Evolutionary conservation across 768 basidiomycete genomes (phyloP).

Genomic region (Naematelia encephala): DNA sequence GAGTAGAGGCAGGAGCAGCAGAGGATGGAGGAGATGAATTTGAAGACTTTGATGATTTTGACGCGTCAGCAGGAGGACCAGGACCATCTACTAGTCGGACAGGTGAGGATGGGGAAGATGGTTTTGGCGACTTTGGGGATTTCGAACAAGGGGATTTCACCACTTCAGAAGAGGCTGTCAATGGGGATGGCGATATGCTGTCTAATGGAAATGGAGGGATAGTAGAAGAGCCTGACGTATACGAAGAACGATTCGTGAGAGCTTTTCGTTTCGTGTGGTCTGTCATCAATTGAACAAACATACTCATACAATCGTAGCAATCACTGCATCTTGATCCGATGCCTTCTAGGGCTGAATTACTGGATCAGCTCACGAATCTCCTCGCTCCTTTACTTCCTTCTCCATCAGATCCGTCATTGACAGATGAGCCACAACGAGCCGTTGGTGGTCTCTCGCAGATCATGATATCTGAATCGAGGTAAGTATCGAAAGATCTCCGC

Average conservation of each 20-base stretch:
- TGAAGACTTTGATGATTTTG: constrained; percentile 61
- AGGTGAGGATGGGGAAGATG: constrained; percentile 41
- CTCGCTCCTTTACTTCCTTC: constrained; percentile 51
- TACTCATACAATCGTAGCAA: constrained; percentile 59
- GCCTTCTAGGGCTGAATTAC: constrained; percentile 60
- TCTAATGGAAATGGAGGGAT: too few species aligned
- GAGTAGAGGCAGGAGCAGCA: not conserved
- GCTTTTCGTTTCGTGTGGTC: not conserved
- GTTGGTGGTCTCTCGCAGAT: constrained; percentile 77
- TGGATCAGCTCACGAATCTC: constrained; percentile 63
- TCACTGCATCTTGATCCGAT: constrained; percentile 65
- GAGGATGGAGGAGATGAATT: constrained; percentile 45
- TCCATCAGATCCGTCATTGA: constrained; percentile 56
- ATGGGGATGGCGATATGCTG: not conserved
- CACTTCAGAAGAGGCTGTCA: not conserved
- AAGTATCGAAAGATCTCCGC: too few species aligned
- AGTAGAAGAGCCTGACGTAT: too few species aligned
- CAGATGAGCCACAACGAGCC: constrained; percentile 71
- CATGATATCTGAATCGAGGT: constrained; percentile 74
- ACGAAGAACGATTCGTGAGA: not conserved
- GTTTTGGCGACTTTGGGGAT: constrained; percentile 63
- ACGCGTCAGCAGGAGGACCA: constrained; percentile 54
- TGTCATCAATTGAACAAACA: not conserved
- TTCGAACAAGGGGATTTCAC: constrained; percentile 65
- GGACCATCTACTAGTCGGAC: constrained; percentile 12